Evolutionary conservation across 2,329 filamentous ascomycete genomes (phyloP).

Genomic region (Paradendryphiella salina): DNA sequence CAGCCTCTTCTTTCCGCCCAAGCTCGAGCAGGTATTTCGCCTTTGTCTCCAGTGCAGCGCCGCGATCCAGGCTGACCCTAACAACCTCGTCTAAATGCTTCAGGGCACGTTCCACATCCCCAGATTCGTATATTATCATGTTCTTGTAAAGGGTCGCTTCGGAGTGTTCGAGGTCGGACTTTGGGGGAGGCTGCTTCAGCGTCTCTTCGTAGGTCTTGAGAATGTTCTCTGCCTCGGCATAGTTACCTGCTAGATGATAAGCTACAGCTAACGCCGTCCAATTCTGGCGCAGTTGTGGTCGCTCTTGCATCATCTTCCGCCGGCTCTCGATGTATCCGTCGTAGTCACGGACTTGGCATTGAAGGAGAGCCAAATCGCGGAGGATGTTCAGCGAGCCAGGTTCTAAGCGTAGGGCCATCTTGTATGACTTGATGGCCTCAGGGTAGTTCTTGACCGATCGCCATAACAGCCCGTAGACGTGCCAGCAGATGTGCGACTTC

Average conservation of each 20-base stretch:
- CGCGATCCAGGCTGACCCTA: conserved; percentile 78
- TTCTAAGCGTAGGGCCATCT: conserved; percentile 88
- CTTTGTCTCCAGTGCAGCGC: conserved; percentile 81
- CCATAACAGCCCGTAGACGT: conserved; percentile 95
- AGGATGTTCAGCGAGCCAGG: conserved; percentile 95
- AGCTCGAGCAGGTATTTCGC: conserved; percentile 83
- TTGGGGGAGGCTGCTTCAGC: conserved; percentile 75
- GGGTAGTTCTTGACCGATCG: conserved; percentile 96
- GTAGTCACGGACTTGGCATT: conserved; percentile 96
- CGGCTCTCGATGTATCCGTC: conserved; percentile 90
- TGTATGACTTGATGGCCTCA: conserved; percentile 98
- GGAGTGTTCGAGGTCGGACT: conserved; percentile 85
- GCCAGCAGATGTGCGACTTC: conserved; percentile 99
- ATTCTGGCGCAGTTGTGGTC: conserved; percentile 81
- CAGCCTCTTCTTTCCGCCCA: conserved; percentile 76
- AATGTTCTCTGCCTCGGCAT: conserved; percentile 85
- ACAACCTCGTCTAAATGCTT: conserved; percentile 79
- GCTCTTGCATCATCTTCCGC: conserved; percentile 81
- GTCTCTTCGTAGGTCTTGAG: conserved; percentile 92
- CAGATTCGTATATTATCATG: conserved; percentile 85
- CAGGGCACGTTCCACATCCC: conserved; percentile 79
- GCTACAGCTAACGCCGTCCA: conserved; percentile 98
- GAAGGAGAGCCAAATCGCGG: conserved; percentile 86
- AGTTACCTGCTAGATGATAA: conserved; percentile 84
- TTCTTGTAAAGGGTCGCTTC: conserved; percentile 97